Conservation (phyloP, 2,329 filamentous ascomycete species). For the Exophiala sp. region DNA sequence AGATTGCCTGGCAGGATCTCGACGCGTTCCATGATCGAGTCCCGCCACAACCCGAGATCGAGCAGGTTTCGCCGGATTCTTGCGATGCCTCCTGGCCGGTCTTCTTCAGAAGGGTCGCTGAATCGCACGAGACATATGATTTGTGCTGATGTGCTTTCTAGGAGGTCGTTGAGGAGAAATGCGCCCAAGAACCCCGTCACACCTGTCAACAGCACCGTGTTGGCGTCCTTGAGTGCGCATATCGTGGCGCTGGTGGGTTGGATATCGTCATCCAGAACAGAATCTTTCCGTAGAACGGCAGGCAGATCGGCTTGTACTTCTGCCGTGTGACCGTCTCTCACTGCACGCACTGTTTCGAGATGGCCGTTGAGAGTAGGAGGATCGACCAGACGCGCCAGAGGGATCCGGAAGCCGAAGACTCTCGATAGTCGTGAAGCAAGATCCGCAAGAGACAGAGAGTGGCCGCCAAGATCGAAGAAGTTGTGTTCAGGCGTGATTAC, state of each 20-base stretch:
- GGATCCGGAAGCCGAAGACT: constrained; percentile 66
- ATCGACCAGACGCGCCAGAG: constrained; percentile 64
- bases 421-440: constrained; percentile 64
- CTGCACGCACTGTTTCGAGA: constrained; percentile 61
- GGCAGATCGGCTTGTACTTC: constrained; percentile 71
- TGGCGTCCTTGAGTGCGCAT: constrained; percentile 57
- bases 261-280: constrained; percentile 64
- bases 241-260: constrained; percentile 50
- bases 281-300: constrained; percentile 61
- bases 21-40: constrained; percentile 70
- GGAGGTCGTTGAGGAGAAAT: constrained; percentile 63
- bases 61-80: constrained; percentile 69
- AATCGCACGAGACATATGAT: constrained; percentile 71
- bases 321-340: constrained; percentile 66
- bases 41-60: constrained; percentile 71
- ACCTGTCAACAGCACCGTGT: constrained; percentile 66
- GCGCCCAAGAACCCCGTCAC: constrained; percentile 71
- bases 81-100: constrained; percentile 61
- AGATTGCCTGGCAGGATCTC: constrained; percentile 70
- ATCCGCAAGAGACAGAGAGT: constrained; percentile 71
- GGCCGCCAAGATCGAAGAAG: constrained; percentile 76
- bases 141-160: constrained; percentile 62
- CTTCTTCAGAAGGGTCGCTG: constrained; percentile 59
- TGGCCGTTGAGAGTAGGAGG: constrained; percentile 68
- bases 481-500: constrained; percentile 63